phyloP scores from a whole-genome alignment of 2,329 filamentous ascomycete species.

The Diplodia mutila region DNA sequence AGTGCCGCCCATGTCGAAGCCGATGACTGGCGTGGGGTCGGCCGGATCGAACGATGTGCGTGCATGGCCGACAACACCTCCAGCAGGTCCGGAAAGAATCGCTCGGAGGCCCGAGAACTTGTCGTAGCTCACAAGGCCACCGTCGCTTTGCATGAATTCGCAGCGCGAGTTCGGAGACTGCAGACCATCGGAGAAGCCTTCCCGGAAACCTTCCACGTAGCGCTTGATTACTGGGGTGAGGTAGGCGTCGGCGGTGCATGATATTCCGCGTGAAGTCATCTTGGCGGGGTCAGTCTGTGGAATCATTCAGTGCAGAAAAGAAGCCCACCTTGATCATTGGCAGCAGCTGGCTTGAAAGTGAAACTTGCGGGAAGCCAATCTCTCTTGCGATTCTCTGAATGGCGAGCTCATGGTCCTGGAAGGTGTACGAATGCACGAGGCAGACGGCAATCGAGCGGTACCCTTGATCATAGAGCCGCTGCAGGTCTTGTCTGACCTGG shows the following conservation, averaged over 20 bases:
- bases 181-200: conserved; percentile 35
- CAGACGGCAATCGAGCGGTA: conserved; percentile 43
- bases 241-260: conserved; percentile 27
- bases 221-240: conserved; percentile 33
- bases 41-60: conserved; percentile 37
- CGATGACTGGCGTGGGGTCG: conserved; percentile 35
- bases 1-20: conserved; percentile 39
- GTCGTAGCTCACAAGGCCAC: conserved; percentile 34
- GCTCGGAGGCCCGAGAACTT: conserved; percentile 39
- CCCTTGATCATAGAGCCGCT: conserved; percentile 37
- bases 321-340: conserved; percentile 34
- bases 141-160: conserved; percentile 43
- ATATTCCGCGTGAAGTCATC: conserved; percentile 23
- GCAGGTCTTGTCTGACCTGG: conserved; percentile 27
- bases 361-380: conserved; percentile 37
- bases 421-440: conserved; percentile 40
- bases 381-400: conserved; percentile 35
- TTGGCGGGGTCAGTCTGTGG: neutral
- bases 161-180: conserved; percentile 35
- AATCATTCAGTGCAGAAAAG: neutral
- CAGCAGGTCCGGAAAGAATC: conserved; percentile 41
- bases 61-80: conserved; percentile 41
- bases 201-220: conserved; percentile 34
- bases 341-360: conserved; percentile 34
- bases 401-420: conserved; percentile 37